These are phyloP conservation scores for Aspergillus ustus DNA, from an alignment of 2,329 filamentous ascomycete genomes.

Conservation along the genomic window DNA sequence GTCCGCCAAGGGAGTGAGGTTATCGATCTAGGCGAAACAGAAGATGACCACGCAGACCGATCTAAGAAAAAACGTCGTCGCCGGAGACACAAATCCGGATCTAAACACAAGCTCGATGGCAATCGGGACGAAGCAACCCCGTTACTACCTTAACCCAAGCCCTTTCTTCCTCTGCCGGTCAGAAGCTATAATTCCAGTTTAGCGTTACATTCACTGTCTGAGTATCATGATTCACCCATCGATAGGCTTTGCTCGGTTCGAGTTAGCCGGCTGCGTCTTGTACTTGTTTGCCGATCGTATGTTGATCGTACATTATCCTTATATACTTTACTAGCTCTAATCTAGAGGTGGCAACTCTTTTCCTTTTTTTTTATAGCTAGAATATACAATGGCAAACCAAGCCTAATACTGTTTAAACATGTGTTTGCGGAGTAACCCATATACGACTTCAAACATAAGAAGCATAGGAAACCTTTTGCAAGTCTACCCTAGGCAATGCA, in stretches of 20 bases:
- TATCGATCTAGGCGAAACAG: constrained; percentile 19
- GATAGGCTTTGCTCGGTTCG: background rate
- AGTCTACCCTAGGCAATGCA: background rate
- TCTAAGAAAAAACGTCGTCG: constrained; percentile 34
- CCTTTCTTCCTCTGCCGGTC: constrained; percentile 25
- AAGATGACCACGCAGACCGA: constrained; percentile 8
- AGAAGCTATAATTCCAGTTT: constrained; percentile 14
- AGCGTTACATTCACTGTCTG: constrained; percentile 1
- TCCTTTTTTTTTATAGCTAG: background rate
- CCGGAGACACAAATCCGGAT: constrained; percentile 23
- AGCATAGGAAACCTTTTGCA: background rate
- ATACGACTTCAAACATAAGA: background rate
- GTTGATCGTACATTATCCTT: constrained; percentile 2
- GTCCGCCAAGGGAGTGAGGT: constrained; percentile 20
- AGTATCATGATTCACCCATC: background rate
- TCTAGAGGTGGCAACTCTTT: constrained; percentile 5
- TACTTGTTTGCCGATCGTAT: background rate
- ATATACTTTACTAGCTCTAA: background rate
- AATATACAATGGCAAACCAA: background rate
- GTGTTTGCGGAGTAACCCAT: background rate
- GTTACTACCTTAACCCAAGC: constrained; percentile 17
- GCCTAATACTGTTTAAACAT: background rate
- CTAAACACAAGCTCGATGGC: constrained; percentile 10
- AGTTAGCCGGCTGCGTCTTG: background rate
- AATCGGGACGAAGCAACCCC: constrained; percentile 21